Evolutionary conservation across 495 filamentous ascomycete species (phyloP).

Genomic region (Neurospora intermedia): DNA sequence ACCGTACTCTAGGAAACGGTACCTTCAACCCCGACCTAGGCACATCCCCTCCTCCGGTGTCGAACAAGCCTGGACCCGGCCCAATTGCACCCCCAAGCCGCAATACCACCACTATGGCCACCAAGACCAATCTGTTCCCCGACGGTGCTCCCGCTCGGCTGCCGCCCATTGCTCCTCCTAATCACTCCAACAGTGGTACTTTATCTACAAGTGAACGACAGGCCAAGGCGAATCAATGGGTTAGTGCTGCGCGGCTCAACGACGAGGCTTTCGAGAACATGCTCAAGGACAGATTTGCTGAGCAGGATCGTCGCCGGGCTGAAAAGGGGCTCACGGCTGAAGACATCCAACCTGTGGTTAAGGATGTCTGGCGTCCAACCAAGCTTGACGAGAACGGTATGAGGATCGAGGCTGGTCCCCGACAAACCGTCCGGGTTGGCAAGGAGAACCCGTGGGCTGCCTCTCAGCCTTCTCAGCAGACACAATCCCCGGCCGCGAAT

Average conservation of each 20-base stretch:
- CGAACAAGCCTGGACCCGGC: slow-evolving; percentile 29
- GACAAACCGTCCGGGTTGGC: slow-evolving; percentile 17
- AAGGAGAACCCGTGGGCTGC: slow-evolving; percentile 17
- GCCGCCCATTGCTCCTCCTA: slow-evolving; percentile 33
- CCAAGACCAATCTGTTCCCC: slow-evolving; percentile 5
- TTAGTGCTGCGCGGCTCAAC: slow-evolving; percentile 8
- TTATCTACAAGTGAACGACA: slow-evolving; percentile 2
- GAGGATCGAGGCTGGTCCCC: slow-evolving; percentile 13
- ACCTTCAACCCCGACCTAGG: slow-evolving; percentile 58
- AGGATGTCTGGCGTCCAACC: slow-evolving; percentile 55
- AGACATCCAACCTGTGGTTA: slow-evolving; percentile 37
- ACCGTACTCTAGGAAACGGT: slow-evolving; percentile 66
- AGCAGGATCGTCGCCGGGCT: slow-evolving; percentile 20
- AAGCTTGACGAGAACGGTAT: slow-evolving; percentile 35
- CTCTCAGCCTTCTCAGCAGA: slow-evolving; percentile 2
- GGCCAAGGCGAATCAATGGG: slow-evolving; percentile 9
- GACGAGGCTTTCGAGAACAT: slow-evolving; percentile 18
- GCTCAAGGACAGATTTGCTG: slow-evolving; percentile 16
- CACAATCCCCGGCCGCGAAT: background rate
- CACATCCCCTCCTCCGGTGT: slow-evolving; percentile 27
- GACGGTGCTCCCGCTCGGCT: slow-evolving; percentile 12
- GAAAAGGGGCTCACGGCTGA: slow-evolving; percentile 17
- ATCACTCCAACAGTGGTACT: background rate
- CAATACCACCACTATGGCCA: background rate
- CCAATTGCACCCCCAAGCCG: slow-evolving; percentile 31